phyloP scores from a whole-genome alignment of 306 rosid genomes.

The Castanea sativa region DNA sequence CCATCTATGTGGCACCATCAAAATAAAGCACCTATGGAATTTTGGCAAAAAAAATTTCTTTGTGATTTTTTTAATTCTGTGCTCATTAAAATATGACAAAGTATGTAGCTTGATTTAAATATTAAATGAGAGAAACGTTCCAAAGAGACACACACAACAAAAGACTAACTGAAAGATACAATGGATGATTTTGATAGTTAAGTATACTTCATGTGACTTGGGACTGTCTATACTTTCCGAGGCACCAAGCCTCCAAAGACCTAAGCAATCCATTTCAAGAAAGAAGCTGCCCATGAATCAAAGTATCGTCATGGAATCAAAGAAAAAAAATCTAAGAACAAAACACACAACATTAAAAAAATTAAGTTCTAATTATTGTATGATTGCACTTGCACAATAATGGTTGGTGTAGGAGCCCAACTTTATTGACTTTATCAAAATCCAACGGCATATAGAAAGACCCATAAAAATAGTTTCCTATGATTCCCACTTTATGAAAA shows the following conservation, averaged over 20 bases:
- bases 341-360: neutral
- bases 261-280: constrained; percentile 32
- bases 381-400: neutral
- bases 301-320: constrained; percentile 1
- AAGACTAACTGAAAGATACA: constrained; percentile 13
- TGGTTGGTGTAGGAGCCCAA: no score
- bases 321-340: neutral
- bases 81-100: neutral
- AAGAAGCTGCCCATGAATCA: constrained; percentile 26
- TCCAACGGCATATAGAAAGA: neutral
- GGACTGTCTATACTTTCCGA: constrained; percentile 49
- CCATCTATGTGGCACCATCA: neutral
- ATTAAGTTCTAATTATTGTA: neutral
- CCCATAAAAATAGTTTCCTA: neutral
- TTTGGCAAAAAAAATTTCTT: neutral
- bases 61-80: neutral
- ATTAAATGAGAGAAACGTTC: neutral
- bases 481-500: neutral
- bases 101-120: constrained; percentile 15
- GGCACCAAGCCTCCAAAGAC: constrained; percentile 45
- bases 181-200: constrained; percentile 16
- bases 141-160: constrained; percentile 6
- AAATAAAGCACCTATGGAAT: neutral
- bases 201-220: constrained; percentile 19
- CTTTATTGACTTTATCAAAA: neutral